Percentiles rank a stretch among this genome's conserved stretches.
Evolutionary conservation across 768 basidiomycete genomes (phyloP).

Genomic region (Termitomyces sp.): DNA sequence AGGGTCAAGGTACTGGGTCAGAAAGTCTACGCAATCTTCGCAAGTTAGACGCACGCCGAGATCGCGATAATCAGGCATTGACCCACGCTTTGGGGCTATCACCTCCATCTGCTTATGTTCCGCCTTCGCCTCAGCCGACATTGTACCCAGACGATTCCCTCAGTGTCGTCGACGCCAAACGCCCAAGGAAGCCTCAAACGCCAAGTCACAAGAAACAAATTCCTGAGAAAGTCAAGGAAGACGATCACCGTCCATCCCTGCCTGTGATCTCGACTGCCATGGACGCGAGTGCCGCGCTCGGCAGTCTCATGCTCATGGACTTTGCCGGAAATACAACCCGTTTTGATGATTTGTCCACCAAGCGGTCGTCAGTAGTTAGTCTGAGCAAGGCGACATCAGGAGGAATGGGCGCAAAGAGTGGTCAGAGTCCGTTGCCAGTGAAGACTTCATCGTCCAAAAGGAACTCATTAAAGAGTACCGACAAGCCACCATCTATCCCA

Average conservation of each 20-base stretch:
- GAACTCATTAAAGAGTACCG: conserved; percentile 28
- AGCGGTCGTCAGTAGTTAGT: conserved; percentile 15
- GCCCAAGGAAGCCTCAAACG: conserved; percentile 10
- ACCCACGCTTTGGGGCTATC: conserved; percentile 31
- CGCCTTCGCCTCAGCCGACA: conserved; percentile 51
- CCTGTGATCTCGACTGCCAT: conserved; percentile 18
- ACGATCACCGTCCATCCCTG: conserved; percentile 15
- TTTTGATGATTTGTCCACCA: conserved; percentile 3
- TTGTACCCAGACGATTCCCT: conserved; percentile 70
- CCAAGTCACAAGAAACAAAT: conserved; percentile 7
- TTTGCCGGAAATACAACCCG: conserved; percentile 24
- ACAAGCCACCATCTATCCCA: conserved; percentile 73
- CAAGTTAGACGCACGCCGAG: conserved; percentile 38
- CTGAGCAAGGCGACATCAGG: conserved; percentile 23
- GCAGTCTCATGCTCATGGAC: conserved; percentile 59
- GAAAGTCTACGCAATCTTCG: conserved; percentile 20
- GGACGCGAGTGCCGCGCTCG: conserved; percentile 44
- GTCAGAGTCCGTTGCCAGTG: background rate
- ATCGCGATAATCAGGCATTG: conserved; percentile 31
- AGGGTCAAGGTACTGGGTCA: conserved; percentile 3
- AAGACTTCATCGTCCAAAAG: conserved; percentile 2
- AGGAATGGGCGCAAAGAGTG: background rate
- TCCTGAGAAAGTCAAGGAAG: conserved; percentile 12
- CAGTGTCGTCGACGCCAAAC: conserved; percentile 43
- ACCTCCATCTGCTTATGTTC: conserved; percentile 27